phyloP scores from a whole-genome alignment of 1,284 basidiomycete genomes.

The Cronartium quercuum region DNA sequence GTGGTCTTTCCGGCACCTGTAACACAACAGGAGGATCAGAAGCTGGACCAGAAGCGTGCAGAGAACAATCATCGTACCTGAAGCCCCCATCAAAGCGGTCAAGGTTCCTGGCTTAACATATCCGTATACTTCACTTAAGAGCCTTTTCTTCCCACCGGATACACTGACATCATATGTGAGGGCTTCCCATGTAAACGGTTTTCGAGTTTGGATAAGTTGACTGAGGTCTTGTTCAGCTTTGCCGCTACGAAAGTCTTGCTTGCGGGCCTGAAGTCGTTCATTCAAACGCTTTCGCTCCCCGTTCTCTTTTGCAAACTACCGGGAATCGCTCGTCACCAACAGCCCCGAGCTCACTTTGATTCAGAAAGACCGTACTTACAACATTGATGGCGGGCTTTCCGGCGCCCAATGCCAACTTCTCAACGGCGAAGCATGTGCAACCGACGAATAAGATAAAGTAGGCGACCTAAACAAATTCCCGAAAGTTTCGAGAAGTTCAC shows the following conservation, averaged over 20 bases:
- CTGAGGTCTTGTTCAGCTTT: conserved; percentile 16
- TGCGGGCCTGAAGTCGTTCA: conserved; percentile 57
- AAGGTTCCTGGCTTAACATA: conserved; percentile 55
- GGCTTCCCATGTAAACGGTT: conserved; percentile 53
- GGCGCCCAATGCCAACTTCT: conserved; percentile 5
- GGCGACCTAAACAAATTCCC: not conserved
- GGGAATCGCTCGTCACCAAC: no score
- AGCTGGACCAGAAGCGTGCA: not conserved
- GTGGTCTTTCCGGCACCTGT: conserved; percentile 52
- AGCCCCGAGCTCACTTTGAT: not conserved
- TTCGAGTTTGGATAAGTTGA: conserved; percentile 50
- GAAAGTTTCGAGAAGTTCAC: no score
- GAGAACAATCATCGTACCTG: conserved; percentile 46
- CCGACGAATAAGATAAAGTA: conserved; percentile 12
- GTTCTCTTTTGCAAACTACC: conserved; percentile 62
- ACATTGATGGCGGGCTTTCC: conserved; percentile 26
- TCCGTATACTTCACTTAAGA: conserved; percentile 54
- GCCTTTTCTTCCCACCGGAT: conserved; percentile 49
- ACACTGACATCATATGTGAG: conserved; percentile 53
- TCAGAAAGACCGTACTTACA: not conserved
- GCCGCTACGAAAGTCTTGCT: conserved; percentile 42
- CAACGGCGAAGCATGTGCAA: conserved; percentile 14
- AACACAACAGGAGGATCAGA: not conserved
- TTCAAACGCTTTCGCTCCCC: conserved; percentile 64
- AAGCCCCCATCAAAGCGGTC: conserved; percentile 53